A percentile compares a stretch with the other conserved stretches of the same genome.
These are phyloP conservation scores for Phytophthora brassicae DNA, from an alignment of 352 stramenopile species.

Conservation along the genomic window DNA sequence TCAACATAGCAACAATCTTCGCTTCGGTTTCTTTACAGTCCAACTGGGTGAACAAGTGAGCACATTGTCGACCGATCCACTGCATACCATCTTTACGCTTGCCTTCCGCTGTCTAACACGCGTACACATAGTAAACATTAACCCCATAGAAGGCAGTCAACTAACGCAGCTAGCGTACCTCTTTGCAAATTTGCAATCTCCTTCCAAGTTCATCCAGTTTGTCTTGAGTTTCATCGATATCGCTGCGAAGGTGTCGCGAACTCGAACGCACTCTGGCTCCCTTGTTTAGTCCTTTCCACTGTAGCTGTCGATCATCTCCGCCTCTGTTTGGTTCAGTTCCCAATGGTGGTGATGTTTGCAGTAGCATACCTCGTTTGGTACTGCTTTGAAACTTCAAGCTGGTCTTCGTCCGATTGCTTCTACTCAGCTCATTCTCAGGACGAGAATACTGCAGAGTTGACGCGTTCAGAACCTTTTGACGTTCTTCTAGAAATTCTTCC, in stretches of 20 bases:
- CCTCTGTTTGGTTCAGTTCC: constrained; percentile 7
- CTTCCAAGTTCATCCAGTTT: constrained; percentile 33
- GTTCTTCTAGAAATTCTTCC: constrained; percentile 33
- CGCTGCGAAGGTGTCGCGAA: constrained; percentile 7
- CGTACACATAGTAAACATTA: not conserved
- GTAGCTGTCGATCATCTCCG: not conserved
- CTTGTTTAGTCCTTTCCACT: not conserved
- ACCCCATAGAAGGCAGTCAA: not conserved
- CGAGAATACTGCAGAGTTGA: not conserved
- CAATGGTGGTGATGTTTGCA: constrained; percentile 17
- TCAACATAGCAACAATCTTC: constrained; percentile 37
- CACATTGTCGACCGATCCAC: constrained; percentile 60
- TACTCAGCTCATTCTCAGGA: not conserved
- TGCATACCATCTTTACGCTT: constrained; percentile 50
- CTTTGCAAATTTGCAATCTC: constrained; percentile 20
- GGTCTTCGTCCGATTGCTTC: not conserved
- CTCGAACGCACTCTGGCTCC: not conserved
- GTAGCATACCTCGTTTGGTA: constrained; percentile 27
- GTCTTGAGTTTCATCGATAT: constrained; percentile 26
- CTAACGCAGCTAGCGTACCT: constrained; percentile 20
- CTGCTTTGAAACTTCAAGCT: constrained; percentile 26
- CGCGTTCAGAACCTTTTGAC: constrained; percentile 34
- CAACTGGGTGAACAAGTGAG: constrained; percentile 60
- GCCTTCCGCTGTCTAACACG: constrained; percentile 35
- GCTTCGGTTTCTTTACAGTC: constrained; percentile 59